Conservation (phyloP, 371 early-diverging fungal genomes). For the Fennellomyces sp. region DNA sequence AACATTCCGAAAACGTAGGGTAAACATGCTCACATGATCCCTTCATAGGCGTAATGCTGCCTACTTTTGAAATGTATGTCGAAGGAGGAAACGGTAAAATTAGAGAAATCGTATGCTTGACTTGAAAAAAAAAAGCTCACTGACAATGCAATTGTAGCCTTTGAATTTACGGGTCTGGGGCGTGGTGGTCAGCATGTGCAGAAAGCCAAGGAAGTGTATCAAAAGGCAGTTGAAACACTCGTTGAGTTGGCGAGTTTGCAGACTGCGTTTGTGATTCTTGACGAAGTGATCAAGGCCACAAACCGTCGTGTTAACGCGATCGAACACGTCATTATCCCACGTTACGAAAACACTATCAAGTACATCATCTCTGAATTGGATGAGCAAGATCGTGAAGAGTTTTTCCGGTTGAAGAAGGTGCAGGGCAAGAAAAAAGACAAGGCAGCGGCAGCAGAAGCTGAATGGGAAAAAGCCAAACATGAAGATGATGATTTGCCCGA, state of each 20-base stretch:
- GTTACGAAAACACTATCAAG: constrained; percentile 97
- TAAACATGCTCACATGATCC: not conserved
- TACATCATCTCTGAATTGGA: constrained; percentile 98
- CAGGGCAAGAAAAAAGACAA: constrained; percentile 96
- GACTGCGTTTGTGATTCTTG: constrained; percentile 90
- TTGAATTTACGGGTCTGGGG: constrained; percentile 96
- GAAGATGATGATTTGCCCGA: constrained; percentile 15
- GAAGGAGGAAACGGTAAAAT: constrained; percentile 88
- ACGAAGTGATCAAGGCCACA: constrained; percentile 98
- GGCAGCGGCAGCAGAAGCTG: constrained; percentile 60
- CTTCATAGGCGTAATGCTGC: constrained; percentile 74
- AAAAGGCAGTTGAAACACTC: constrained; percentile 89
- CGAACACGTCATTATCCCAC: constrained; percentile 98
- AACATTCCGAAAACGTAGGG: not conserved
- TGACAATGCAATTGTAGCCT: too few relatives aligned
- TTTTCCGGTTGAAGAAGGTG: constrained; percentile 97
- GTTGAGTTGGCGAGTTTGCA: constrained; percentile 97
- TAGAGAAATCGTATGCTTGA: too few relatives aligned
- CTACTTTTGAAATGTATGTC: constrained; percentile 85
- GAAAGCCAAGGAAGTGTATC: constrained; percentile 95
- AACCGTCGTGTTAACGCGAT: constrained; percentile 99
- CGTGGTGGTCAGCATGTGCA: constrained; percentile 97
- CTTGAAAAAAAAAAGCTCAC: too few relatives aligned
- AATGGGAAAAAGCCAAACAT: constrained; percentile 17
- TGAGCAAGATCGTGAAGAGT: constrained; percentile 99